Evolutionary conservation across 495 filamentous ascomycete species (phyloP).

Genomic region (Aspergillus conjunctus): DNA sequence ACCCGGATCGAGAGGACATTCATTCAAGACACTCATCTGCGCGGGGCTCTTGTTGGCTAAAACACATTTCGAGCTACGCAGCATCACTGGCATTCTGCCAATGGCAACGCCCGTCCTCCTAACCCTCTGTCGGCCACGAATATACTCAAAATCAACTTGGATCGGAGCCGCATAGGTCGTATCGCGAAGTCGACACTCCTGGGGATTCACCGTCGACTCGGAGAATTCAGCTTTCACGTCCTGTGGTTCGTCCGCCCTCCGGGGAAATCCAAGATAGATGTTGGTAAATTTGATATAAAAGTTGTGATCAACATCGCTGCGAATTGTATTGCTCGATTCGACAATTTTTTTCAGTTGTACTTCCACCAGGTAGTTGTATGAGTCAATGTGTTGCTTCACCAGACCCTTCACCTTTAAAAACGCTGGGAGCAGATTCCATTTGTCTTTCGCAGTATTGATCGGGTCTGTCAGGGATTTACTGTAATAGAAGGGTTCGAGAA

Average conservation of each 20-base stretch:
- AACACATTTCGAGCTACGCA: conserved; percentile 90
- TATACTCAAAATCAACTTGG: conserved; percentile 83
- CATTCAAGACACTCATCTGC: conserved; percentile 84
- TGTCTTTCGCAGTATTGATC: conserved; percentile 89
- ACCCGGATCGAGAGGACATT: conserved; percentile 93
- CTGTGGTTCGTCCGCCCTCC: conserved; percentile 67
- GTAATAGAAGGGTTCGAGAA: conserved; percentile 94
- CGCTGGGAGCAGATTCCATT: conserved; percentile 94
- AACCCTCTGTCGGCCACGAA: conserved; percentile 71
- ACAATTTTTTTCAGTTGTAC: conserved; percentile 96
- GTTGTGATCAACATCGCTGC: conserved; percentile 82
- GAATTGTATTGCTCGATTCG: conserved; percentile 77
- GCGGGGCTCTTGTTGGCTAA: conserved; percentile 75
- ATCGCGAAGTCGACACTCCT: conserved; percentile 94
- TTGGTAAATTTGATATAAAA: conserved; percentile 90
- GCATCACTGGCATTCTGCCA: conserved; percentile 92
- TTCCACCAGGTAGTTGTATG: conserved; percentile 96
- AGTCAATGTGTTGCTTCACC: conserved; percentile 97
- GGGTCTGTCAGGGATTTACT: conserved; percentile 91
- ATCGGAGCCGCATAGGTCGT: conserved; percentile 95
- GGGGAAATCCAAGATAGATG: conserved; percentile 79
- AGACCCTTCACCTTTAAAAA: conserved; percentile 97
- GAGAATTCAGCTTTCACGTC: conserved; percentile 55
- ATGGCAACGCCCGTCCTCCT: conserved; percentile 72
- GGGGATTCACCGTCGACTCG: conserved; percentile 68